phyloP scores from a whole-genome alignment of 2,329 filamentous ascomycete genomes.

The Bipolaris bicolor region DNA sequence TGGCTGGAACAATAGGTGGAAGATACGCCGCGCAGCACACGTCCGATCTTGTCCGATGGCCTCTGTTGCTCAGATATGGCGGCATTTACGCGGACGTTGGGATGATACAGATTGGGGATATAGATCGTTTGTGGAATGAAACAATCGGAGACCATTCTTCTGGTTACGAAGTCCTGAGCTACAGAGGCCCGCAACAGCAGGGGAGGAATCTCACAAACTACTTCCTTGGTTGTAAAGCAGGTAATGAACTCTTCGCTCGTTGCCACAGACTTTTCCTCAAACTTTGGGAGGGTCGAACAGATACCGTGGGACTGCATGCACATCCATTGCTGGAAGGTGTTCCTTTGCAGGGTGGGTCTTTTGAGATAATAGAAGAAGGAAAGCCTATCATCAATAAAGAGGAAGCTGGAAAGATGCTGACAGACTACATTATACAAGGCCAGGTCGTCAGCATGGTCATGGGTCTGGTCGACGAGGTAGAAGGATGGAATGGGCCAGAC shows the following conservation, averaged over 20 bases:
- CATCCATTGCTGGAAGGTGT: constrained; percentile 60
- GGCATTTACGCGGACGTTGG: constrained; percentile 66
- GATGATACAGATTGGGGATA: constrained; percentile 62
- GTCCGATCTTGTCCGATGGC: constrained; percentile 64
- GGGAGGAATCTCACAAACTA: constrained; percentile 28
- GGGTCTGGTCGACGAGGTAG: constrained; percentile 58
- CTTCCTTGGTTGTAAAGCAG: constrained; percentile 27
- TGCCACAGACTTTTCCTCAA: constrained; percentile 59
- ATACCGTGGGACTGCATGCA: constrained; percentile 52
- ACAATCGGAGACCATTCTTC: constrained; percentile 57
- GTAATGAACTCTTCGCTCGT: constrained; percentile 58
- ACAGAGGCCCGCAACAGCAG: constrained; percentile 30
- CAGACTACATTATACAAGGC: constrained; percentile 65
- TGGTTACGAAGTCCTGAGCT: constrained; percentile 48
- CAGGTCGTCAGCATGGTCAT: constrained; percentile 60
- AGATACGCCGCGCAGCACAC: neutral
- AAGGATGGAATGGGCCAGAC: constrained; percentile 61
- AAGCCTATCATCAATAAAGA: constrained; percentile 48
- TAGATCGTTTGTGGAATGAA: constrained; percentile 60
- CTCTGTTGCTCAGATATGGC: constrained; percentile 62
- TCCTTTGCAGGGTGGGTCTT: constrained; percentile 54
- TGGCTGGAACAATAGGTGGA: neutral
- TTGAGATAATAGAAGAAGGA: constrained; percentile 45
- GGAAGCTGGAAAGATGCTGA: constrained; percentile 47
- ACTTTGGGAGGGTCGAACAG: constrained; percentile 55